Evolutionary conservation across 306 rosid species (phyloP).

Genomic region (Rosa multiflora): DNA sequence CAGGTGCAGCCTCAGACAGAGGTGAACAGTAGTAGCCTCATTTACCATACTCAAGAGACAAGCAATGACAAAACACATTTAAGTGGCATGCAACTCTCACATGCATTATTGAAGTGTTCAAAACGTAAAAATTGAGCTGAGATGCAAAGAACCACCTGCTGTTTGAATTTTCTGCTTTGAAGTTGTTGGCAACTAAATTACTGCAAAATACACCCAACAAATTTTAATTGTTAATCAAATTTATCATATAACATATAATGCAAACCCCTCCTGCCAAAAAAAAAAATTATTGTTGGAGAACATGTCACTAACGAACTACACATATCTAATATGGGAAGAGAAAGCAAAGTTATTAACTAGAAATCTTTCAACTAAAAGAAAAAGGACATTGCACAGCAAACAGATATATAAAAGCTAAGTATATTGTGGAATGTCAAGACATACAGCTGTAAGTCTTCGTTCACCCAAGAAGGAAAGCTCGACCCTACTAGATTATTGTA

Average conservation of each 20-base stretch:
- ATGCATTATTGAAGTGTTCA: background rate
- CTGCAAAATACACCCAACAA: conserved; percentile 42
- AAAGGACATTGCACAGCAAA: background rate
- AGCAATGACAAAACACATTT: no score
- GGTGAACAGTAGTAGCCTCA: no score
- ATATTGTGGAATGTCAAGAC: conserved; percentile 19
- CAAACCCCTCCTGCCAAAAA: no score
- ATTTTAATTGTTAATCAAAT: conserved; percentile 8
- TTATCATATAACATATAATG: no score
- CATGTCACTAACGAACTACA: no score
- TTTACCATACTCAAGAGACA: no score
- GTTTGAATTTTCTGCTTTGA: conserved; percentile 41
- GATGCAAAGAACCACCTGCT: conserved; percentile 46
- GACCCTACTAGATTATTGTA: conserved; percentile 65
- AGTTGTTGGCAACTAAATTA: conserved; percentile 75
- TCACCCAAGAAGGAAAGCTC: conserved; percentile 73
- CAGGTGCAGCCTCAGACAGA: no score
- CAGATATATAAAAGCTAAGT: background rate
- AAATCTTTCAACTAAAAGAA: background rate
- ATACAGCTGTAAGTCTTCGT: conserved; percentile 50
- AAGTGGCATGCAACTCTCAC: background rate
- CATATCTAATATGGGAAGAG: no score
- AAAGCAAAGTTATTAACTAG: background rate
- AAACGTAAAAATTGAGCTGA: background rate
- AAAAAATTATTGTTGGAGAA: no score